These are phyloP conservation scores for Meyerozyma smithsonii DNA, from an alignment of 1,139 yeast species.

Conservation along the genomic window DNA sequence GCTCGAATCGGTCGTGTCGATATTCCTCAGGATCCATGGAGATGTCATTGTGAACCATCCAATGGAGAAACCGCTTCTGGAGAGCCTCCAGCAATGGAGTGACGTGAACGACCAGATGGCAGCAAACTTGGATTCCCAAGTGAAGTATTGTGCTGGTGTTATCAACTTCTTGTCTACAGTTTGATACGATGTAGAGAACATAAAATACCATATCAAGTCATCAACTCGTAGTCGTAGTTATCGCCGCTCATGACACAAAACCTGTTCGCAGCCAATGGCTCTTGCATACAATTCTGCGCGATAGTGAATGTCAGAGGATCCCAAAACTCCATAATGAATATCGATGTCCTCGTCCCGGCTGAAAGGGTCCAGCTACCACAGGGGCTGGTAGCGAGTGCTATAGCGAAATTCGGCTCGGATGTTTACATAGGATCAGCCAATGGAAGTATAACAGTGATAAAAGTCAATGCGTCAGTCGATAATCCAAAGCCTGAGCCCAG, in stretches of 20 bases:
- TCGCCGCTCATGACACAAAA: too few species aligned
- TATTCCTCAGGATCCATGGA: constrained; percentile 74
- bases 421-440: constrained; percentile 32
- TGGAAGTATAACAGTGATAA: constrained; percentile 29
- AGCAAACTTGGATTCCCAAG: constrained; percentile 57
- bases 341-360: constrained; percentile 6
- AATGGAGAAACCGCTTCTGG: constrained; percentile 31
- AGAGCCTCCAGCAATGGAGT: constrained; percentile 49
- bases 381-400: background rate
- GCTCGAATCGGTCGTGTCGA: constrained; percentile 70
- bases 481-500: constrained; percentile 1
- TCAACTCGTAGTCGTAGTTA: too few species aligned
- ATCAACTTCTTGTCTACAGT: constrained; percentile 52
- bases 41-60: constrained; percentile 62
- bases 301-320: constrained; percentile 3
- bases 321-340: background rate
- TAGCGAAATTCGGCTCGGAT: constrained; percentile 5
- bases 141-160: constrained; percentile 83
- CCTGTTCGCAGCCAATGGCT: background rate
- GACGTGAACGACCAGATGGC: constrained; percentile 37
- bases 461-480: constrained; percentile 8
- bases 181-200: constrained; percentile 14
- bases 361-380: constrained; percentile 2
- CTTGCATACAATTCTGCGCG: constrained; percentile 8
- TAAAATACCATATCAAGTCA: too few species aligned